A percentile compares a stretch with the other conserved stretches of the same genome.
These are phyloP conservation scores for Fusarium sp. DNA, from an alignment of 2,329 filamentous ascomycete genomes.

Conservation along the genomic window DNA sequence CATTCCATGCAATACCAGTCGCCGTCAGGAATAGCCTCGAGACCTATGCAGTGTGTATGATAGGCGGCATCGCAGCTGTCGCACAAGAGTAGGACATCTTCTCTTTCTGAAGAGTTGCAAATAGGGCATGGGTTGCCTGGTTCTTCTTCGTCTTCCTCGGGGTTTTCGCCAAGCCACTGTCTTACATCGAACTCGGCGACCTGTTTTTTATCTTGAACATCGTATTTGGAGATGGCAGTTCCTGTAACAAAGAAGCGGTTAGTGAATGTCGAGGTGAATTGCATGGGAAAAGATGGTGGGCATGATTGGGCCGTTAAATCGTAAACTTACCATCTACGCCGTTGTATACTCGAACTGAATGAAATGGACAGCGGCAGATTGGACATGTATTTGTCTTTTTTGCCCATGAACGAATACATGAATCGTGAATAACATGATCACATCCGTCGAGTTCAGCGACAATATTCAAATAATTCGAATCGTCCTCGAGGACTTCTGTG, in stretches of 20 bases:
- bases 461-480: slow-evolving; percentile 55
- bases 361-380: slow-evolving; percentile 93
- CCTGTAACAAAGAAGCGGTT: slow-evolving; percentile 56
- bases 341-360: slow-evolving; percentile 86
- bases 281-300: slow-evolving; percentile 39
- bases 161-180: slow-evolving; percentile 75
- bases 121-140: slow-evolving; percentile 81
- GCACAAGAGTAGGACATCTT: slow-evolving; percentile 88
- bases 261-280: slow-evolving; percentile 35
- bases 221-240: slow-evolving; percentile 67
- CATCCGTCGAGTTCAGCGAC: slow-evolving; percentile 78
- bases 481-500: slow-evolving; percentile 45
- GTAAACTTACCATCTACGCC: slow-evolving; percentile 77
- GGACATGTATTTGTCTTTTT: slow-evolving; percentile 98
- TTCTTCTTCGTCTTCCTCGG: slow-evolving; percentile 80
- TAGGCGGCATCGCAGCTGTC: slow-evolving; percentile 91
- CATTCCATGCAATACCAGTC: slow-evolving; percentile 95
- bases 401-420: slow-evolving; percentile 93
- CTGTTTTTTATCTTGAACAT: slow-evolving; percentile 86
- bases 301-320: neutral
- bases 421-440: slow-evolving; percentile 91
- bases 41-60: slow-evolving; percentile 90
- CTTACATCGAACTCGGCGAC: slow-evolving; percentile 89
- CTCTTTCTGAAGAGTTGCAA: slow-evolving; percentile 83
- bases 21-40: slow-evolving; percentile 79